Evolutionary conservation across 306 rosid genomes (phyloP).

Genomic region (Pterocarpus macrocarpus): DNA sequence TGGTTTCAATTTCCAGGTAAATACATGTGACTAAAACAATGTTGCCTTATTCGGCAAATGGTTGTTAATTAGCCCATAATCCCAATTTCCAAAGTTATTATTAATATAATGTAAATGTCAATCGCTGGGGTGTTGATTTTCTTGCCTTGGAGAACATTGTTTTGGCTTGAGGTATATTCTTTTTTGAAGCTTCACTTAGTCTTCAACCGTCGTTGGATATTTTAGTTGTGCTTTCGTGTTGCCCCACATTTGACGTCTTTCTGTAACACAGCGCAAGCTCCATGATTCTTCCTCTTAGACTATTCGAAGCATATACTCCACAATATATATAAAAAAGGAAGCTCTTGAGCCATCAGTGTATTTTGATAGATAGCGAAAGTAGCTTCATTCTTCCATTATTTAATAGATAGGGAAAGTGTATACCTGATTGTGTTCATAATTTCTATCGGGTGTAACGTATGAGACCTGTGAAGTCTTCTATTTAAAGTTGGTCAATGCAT

Average conservation of each 20-base stretch:
- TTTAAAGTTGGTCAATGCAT: conserved; percentile 4
- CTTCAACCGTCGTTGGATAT: conserved; percentile 18
- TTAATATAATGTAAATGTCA: not conserved
- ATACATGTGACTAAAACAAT: conserved; percentile 12
- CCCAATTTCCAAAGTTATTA: conserved; percentile 4
- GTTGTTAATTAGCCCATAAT: not conserved
- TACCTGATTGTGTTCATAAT: not conserved
- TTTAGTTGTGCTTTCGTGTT: conserved; percentile 21
- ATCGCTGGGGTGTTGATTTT: conserved; percentile 8
- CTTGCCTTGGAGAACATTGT: not conserved
- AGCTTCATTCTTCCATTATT: conserved; percentile 2
- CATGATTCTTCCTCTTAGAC: conserved; percentile 1
- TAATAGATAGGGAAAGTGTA: not conserved
- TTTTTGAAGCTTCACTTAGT: conserved; percentile 16
- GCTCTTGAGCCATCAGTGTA: not conserved
- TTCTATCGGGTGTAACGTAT: not conserved
- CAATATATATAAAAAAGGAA: not conserved
- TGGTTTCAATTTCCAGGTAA: conserved; percentile 98
- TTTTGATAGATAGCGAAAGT: not conserved
- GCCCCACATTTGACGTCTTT: conserved; percentile 29
- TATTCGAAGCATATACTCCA: conserved; percentile 37
- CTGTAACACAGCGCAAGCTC: conserved; percentile 14
- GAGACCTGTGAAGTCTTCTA: conserved; percentile 4
- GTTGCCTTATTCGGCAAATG: conserved; percentile 25
- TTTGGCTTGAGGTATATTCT: conserved; percentile 31